Base-by-base conservation (phyloP, 192 early-diverging fungal genomes). In the Gorgonomyces haynaldii region DNA sequence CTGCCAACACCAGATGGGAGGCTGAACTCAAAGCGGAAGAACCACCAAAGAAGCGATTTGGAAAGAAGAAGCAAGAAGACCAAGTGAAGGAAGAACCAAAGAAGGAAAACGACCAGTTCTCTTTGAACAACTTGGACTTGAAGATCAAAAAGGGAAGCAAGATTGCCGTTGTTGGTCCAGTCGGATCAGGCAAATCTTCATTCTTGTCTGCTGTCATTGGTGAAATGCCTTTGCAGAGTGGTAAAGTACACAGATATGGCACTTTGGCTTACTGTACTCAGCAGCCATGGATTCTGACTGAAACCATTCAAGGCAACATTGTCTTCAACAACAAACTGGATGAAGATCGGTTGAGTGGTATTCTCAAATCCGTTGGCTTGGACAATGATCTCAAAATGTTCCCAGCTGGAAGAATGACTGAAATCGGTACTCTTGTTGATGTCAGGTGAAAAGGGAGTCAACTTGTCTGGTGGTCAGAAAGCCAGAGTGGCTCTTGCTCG, bases 111-210 rank as follows among this genome's bases (percentile, higher is more conserved):
- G 42, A 28, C 29, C 6, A 19, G 6, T 43, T 43, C n/a, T 1
- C 4, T 3, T 28, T 43, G 10, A 21, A 42, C 4, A 21, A 46
- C 17, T 15, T 43, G 4, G n/a, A 37, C 34, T 17, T 49, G 3
- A 6, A 23, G 1, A 36, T 37, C 28, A 49, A 49, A 16, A 49
- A 35, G 35, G 36, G 50, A 26, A 7, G 26, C 13, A 43, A 56
- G 16, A 29, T 52, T 52, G 70, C 64, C 3, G 61, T 78, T 3
- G 60, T 70, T 6, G 72, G 75, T 16, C 57, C 66, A 15, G 66
- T 76, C 1, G 75, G 75, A 13, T 53, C 62, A 13, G 75, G 75
- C 30, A 78, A 78, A 46, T 67, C 69, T 1, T 78, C 75, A 0
- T 46, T 78, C 1, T 48, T 70, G 1, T 57, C 56, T 5, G 69